A percentile compares a stretch with the other conserved stretches of the same genome.
Evolutionary conservation across 2,329 filamentous ascomycete species (phyloP).

Genomic region (Helotiales sp.): DNA sequence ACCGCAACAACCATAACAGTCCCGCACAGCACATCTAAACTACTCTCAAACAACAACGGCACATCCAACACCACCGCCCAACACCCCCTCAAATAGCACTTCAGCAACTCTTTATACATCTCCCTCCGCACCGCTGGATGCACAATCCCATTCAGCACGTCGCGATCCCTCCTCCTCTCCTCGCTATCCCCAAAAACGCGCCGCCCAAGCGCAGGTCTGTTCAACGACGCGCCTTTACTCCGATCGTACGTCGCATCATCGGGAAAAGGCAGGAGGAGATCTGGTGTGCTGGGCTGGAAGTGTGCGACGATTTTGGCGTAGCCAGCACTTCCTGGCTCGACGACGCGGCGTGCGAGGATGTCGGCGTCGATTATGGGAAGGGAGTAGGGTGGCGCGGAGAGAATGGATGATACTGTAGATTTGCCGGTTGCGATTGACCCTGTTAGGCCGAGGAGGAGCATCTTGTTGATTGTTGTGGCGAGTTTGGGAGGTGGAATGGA

Average conservation of each 20-base stretch:
- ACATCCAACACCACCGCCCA: conserved; percentile 95
- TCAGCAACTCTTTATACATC: conserved; percentile 77
- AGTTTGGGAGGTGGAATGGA: neutral
- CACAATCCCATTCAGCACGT: conserved; percentile 84
- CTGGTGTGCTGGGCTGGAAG: conserved; percentile 83
- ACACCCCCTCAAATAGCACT: conserved; percentile 72
- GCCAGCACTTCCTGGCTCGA: conserved; percentile 86
- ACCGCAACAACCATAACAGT: conserved; percentile 88
- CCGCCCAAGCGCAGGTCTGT: conserved; percentile 82
- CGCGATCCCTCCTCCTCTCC: conserved; percentile 72
- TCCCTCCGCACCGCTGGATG: conserved; percentile 87
- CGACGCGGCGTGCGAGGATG: conserved; percentile 87
- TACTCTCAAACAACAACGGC: conserved; percentile 87
- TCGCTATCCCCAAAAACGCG: conserved; percentile 84
- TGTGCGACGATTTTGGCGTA: conserved; percentile 82
- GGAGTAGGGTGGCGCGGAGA: conserved; percentile 79
- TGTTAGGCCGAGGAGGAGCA: conserved; percentile 95
- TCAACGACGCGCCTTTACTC: conserved; percentile 73
- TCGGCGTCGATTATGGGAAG: conserved; percentile 95
- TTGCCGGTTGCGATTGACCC: conserved; percentile 98
- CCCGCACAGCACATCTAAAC: conserved; percentile 84
- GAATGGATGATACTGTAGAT: conserved; percentile 87
- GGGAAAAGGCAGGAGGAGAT: conserved; percentile 72
- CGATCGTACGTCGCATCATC: conserved; percentile 58
- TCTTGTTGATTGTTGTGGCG: conserved; percentile 46